Evolutionary conservation across 2,329 filamentous ascomycete genomes (phyloP), one percentile per base, ranked within the genome.

Genomic region (Ophiostoma populinum): DNA sequence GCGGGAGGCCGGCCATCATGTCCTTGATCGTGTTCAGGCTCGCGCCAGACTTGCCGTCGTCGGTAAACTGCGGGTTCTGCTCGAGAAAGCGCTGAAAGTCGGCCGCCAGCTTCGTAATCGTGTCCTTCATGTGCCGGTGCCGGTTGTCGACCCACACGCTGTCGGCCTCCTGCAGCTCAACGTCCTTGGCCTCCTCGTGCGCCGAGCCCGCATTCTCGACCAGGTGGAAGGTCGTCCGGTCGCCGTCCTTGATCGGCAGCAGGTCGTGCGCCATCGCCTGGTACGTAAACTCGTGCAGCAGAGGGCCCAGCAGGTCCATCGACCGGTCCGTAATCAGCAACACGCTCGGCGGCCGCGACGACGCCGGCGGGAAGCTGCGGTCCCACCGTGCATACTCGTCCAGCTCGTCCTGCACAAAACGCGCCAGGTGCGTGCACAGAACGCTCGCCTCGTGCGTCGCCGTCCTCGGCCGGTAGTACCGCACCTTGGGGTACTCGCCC

Each of bases 211-310:
- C 72, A 44, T 92, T 90, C 42, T 90, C 63, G 2, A 69, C 62
- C 35, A 85, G 86, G 45, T 75, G 77, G 51, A 86, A 98, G 0
- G 78, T 83, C 8, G 92, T 69, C 53, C 90, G 93, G 44, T 93
- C 85, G 17, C 71, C 77, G 36, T 95, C 90, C 47, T 80, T 75
- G 49, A 98, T 83, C 0, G 80, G 79, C 20, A 98, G 60, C 7
- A 98, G 62, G 51, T 98, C 90, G 54, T 94, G 82, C 4, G 83
- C 87, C 87, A 98, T 95, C 34, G 90, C 85, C 55, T 98, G 90
- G 53, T 95, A 98, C 10, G 90, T 94, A 52, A 98, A 94, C 49
- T 98, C 90, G 56, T 98, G 90, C 4, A 95, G 52, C 9, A 95
- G 58, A 1, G 90, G 90, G 0, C 87, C 76, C 58, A 79, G 73